Percentiles rank a stretch among this genome's conserved stretches.
Conservation (phyloP, 2,329 filamentous ascomycete species). For the Aurifilum marmelostoma region DNA sequence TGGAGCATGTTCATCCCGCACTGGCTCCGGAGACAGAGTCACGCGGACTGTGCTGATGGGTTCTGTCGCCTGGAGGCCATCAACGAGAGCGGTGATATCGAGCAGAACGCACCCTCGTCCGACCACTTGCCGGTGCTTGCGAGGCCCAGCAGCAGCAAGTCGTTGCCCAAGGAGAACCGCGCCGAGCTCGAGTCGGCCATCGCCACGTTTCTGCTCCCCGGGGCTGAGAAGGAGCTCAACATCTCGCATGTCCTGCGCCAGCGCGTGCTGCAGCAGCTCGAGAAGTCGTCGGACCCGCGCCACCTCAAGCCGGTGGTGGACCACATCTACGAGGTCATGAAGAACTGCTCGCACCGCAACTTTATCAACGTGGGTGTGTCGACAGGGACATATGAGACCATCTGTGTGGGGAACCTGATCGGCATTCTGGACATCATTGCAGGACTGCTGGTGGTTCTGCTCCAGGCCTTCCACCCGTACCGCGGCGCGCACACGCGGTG, state of each 20-base stretch:
- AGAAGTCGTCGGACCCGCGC: slow-evolving; percentile 42
- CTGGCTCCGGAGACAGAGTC: slow-evolving; percentile 5
- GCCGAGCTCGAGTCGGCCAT: slow-evolving; percentile 44
- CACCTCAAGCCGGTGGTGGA: slow-evolving; percentile 49
- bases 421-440: slow-evolving; percentile 45
- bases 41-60: slow-evolving; percentile 3
- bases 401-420: slow-evolving; percentile 49
- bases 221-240: slow-evolving; percentile 51
- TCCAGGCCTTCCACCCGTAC: slow-evolving; percentile 44
- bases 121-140: slow-evolving; percentile 31
- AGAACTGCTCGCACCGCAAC: slow-evolving; percentile 53
- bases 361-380: slow-evolving; percentile 58
- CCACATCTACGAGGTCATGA: slow-evolving; percentile 50
- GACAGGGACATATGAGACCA: slow-evolving; percentile 54
- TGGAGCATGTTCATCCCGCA: slow-evolving; percentile 13
- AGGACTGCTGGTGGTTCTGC: slow-evolving; percentile 46
- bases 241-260: slow-evolving; percentile 48
- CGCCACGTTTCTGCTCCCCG: slow-evolving; percentile 45
- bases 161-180: slow-evolving; percentile 33
- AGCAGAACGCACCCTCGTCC: not conserved
- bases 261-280: slow-evolving; percentile 42
- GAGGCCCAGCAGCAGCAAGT: slow-evolving; percentile 36
- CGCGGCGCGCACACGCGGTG: slow-evolving; percentile 45
- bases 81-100: not conserved
- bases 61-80: slow-evolving; percentile 14